These are phyloP conservation scores for Zangia roseola DNA, from an alignment of 768 basidiomycete species.

Conservation along the genomic window DNA sequence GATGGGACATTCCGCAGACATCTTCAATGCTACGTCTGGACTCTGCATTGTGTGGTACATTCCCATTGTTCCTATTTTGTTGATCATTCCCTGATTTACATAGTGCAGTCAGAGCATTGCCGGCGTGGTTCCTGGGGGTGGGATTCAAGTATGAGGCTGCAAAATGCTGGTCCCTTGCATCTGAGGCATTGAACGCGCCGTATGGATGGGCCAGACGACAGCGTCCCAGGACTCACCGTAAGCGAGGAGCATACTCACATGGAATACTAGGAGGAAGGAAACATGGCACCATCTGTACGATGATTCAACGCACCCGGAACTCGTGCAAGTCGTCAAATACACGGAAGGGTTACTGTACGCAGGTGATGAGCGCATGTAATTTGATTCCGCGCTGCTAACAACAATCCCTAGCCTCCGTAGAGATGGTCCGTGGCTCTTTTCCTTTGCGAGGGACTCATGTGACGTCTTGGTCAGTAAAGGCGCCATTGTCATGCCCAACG, in stretches of 20 bases:
- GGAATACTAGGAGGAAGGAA: constrained; percentile 2
- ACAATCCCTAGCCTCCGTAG: constrained; percentile 26
- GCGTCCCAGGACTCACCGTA: too few species aligned
- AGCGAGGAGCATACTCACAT: too few species aligned
- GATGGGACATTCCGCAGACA: too few species aligned
- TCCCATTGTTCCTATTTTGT: too few species aligned
- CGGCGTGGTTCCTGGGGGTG: constrained; percentile 27
- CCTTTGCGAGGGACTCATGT: neutral
- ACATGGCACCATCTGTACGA: neutral
- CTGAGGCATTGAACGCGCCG: constrained; percentile 7
- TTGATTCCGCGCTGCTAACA: neutral
- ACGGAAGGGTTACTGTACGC: constrained; percentile 16
- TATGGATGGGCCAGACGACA: constrained; percentile 11
- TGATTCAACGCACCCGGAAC: neutral
- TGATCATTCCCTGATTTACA: too few species aligned
- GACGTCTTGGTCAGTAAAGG: constrained; percentile 8
- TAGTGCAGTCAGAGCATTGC: constrained; percentile 18
- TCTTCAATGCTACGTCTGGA: too few species aligned
- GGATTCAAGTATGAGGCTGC: constrained; percentile 16
- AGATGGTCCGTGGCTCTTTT: constrained; percentile 26
- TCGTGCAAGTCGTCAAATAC: constrained; percentile 16
- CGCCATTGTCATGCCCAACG: too few species aligned
- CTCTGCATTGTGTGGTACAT: too few species aligned
- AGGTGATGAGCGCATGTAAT: constrained; percentile 16
- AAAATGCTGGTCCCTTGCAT: constrained; percentile 5